These are phyloP conservation scores for Pythium oligandrum DNA, from an alignment of 352 stramenopile species.

Conservation along the genomic window DNA sequence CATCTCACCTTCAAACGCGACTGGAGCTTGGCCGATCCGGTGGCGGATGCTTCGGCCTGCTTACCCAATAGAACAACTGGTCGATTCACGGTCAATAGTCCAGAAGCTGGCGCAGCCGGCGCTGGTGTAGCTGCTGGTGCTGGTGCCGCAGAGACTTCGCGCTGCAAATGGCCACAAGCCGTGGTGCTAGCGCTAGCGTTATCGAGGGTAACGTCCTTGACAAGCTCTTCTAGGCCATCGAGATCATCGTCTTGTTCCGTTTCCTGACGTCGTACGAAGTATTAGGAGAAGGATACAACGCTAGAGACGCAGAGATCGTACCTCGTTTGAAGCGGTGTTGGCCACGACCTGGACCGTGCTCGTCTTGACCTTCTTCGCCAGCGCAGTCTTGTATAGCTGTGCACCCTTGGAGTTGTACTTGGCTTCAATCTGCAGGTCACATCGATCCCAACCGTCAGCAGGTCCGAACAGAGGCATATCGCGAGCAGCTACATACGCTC, in stretches of 20 bases:
- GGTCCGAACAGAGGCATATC: background rate
- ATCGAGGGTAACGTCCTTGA: conserved; percentile 63
- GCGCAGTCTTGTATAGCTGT: conserved; percentile 81
- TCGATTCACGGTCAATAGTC: conserved; percentile 51
- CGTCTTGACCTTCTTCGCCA: conserved; percentile 82
- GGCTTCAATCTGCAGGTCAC: conserved; percentile 65
- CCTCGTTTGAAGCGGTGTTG: conserved; percentile 25
- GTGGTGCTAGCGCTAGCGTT: conserved; percentile 31
- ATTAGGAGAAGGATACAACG: too few species aligned
- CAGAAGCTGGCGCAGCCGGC: conserved; percentile 20
- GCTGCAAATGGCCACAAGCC: conserved; percentile 48
- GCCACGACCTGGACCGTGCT: conserved; percentile 54
- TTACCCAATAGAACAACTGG: conserved; percentile 73
- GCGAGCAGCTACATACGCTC: conserved; percentile 41
- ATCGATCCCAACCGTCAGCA: background rate
- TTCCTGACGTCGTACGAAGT: too few species aligned
- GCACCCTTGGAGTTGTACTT: conserved; percentile 91
- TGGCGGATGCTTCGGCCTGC: conserved; percentile 35
- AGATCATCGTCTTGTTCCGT: conserved; percentile 29
- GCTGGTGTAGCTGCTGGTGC: conserved; percentile 7
- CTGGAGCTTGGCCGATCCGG: conserved; percentile 45
- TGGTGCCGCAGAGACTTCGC: conserved; percentile 13
- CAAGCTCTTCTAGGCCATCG: conserved; percentile 74
- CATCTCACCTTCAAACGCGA: conserved; percentile 47
- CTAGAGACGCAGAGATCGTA: conserved; percentile 3